Percentiles rank a stretch among this genome's conserved stretches.
Conservation (phyloP, 2,329 filamentous ascomycete species). For the Colletotrichum eleusines region DNA sequence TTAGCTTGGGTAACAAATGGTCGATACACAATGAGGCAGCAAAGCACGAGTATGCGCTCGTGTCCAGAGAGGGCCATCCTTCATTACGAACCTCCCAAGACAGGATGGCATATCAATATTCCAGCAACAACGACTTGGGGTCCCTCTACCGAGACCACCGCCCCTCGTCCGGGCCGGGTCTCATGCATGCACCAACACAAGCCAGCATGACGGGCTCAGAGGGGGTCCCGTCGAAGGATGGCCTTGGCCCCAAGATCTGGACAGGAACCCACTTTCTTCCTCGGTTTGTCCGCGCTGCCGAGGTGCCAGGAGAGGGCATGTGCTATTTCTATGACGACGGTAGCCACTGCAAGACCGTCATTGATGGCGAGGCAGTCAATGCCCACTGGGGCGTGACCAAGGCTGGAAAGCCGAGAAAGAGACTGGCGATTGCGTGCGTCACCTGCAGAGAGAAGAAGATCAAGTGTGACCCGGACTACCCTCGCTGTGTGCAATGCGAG, state of each 20-base stretch:
- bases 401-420: conserved; percentile 91
- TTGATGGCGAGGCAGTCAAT: conserved; percentile 89
- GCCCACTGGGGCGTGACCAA: conserved; percentile 95
- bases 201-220: conserved; percentile 54
- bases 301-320: conserved; percentile 81
- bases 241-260: conserved; percentile 76
- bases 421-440: conserved; percentile 90
- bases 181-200: conserved; percentile 48
- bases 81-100: conserved; percentile 51
- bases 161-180: conserved; percentile 42
- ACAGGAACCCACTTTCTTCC: conserved; percentile 75
- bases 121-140: conserved; percentile 51
- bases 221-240: conserved; percentile 66
- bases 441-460: conserved; percentile 98
- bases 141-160: conserved; percentile 47
- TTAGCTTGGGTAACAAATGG: conserved; percentile 54
- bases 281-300: conserved; percentile 72
- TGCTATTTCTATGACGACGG: conserved; percentile 92
- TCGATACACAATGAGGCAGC: conserved; percentile 54
- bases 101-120: conserved; percentile 52
- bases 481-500: conserved; percentile 90
- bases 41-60: conserved; percentile 61
- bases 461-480: conserved; percentile 91
- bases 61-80: conserved; percentile 53
- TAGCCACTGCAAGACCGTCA: conserved; percentile 82